phyloP scores from a whole-genome alignment of 2,329 filamentous ascomycete species.

The Coleophoma cylindrospora region DNA sequence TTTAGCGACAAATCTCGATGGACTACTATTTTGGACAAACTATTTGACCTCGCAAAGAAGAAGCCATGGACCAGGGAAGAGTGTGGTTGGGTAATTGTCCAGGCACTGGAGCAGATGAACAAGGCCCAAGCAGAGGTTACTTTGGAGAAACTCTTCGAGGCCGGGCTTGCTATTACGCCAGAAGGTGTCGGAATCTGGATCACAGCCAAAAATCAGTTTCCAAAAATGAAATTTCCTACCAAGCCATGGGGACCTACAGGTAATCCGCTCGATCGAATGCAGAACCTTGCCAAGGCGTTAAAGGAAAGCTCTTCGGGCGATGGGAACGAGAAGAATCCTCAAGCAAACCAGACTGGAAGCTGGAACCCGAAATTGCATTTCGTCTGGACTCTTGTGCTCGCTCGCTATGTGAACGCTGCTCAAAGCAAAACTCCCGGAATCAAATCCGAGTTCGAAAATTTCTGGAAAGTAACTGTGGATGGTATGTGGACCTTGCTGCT shows the following conservation, averaged over 20 bases:
- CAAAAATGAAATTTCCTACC: slow-evolving; percentile 57
- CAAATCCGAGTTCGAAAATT: slow-evolving; percentile 56
- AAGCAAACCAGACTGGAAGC: slow-evolving; percentile 51
- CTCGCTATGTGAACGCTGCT: slow-evolving; percentile 36
- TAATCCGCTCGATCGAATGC: slow-evolving; percentile 69
- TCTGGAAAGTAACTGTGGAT: slow-evolving; percentile 85
- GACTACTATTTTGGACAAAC: slow-evolving; percentile 63
- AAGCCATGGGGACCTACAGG: slow-evolving; percentile 65
- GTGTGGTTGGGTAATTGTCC: slow-evolving; percentile 76
- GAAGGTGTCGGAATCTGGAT: slow-evolving; percentile 92
- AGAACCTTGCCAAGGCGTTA: slow-evolving; percentile 68
- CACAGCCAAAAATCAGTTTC: slow-evolving; percentile 58
- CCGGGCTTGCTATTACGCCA: slow-evolving; percentile 70
- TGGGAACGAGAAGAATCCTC: slow-evolving; percentile 34
- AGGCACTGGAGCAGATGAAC: slow-evolving; percentile 61
- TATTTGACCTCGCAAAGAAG: slow-evolving; percentile 70
- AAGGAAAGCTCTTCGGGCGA: slow-evolving; percentile 64
- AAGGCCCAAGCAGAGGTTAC: slow-evolving; percentile 52
- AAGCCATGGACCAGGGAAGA: slow-evolving; percentile 88
- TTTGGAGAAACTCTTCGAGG: slow-evolving; percentile 55
- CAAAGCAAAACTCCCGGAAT: slow-evolving; percentile 22
- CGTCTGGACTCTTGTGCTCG: slow-evolving; percentile 79
- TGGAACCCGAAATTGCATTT: slow-evolving; percentile 82
- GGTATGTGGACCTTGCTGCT: slow-evolving; percentile 47
- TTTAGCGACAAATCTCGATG: slow-evolving; percentile 57